phyloP scores from a whole-genome alignment of 495 filamentous ascomycete species.

The Podospora appendiculata region DNA sequence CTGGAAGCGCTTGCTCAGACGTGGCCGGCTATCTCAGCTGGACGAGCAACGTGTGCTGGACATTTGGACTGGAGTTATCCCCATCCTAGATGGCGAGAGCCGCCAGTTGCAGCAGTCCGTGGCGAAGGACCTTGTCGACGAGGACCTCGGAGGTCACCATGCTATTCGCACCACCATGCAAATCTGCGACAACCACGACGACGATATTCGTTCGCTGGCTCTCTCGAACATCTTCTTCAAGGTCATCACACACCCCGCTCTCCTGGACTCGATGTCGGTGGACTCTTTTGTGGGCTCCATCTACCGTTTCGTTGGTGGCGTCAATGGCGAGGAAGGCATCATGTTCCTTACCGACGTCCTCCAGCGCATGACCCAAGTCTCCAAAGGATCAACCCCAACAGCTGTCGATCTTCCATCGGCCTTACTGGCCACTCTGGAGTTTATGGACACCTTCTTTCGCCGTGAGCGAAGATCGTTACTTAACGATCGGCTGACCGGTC shows the following conservation, averaged over 20 bases:
- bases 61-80: background rate
- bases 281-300: conserved; percentile 3
- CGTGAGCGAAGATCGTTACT: no score
- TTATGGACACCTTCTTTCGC: no score
- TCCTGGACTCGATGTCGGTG: conserved; percentile 5
- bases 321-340: conserved; percentile 1
- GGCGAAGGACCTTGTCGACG: background rate
- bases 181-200: background rate
- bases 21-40: background rate
- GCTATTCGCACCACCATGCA: background rate
- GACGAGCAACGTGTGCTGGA: background rate
- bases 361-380: background rate
- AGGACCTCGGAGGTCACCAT: background rate
- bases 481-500: no score
- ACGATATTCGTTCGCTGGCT: background rate
- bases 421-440: no score
- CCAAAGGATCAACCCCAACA: background rate
- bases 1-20: background rate
- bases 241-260: conserved; percentile 1
- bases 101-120: background rate
- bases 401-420: no score
- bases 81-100: background rate
- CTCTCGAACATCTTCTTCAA: background rate
- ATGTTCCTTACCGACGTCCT: background rate
- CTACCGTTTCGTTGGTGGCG: conserved; percentile 4